A percentile compares a stretch with the other conserved stretches of the same genome.
Evolutionary conservation across 1,284 basidiomycete species (phyloP).

Genomic region (Blastosporella zonata): DNA sequence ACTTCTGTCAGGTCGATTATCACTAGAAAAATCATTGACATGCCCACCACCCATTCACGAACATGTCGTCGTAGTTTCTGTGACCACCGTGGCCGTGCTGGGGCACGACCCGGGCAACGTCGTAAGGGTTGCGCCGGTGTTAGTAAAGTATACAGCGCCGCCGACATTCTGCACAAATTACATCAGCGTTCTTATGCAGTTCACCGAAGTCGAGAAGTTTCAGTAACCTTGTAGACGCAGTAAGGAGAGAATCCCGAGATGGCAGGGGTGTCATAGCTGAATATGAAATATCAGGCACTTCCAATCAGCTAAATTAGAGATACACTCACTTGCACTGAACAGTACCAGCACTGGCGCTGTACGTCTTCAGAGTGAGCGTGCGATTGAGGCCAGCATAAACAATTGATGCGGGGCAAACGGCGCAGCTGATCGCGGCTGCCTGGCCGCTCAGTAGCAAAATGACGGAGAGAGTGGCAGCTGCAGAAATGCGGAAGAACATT

Average conservation of each 20-base stretch:
- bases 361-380: constrained; percentile 11
- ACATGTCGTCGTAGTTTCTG: constrained; percentile 4
- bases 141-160: constrained; percentile 12
- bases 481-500: background rate
- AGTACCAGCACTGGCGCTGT: constrained; percentile 7
- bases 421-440: constrained; percentile 15
- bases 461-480: constrained; percentile 3
- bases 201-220: background rate
- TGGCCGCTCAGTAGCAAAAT: background rate
- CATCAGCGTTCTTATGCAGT: background rate
- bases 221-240: constrained; percentile 7
- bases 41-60: too few relatives aligned
- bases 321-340: constrained; percentile 17
- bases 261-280: constrained; percentile 1
- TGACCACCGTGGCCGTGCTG: background rate
- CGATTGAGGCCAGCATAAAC: constrained; percentile 10
- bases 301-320: background rate
- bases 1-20: too few relatives aligned
- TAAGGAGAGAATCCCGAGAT: constrained; percentile 15
- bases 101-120: constrained; percentile 15
- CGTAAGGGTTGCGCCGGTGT: constrained; percentile 11
- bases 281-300: background rate
- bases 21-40: too few relatives aligned
- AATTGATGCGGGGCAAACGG: constrained; percentile 15
- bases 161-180: constrained; percentile 6